These are phyloP conservation scores for Alternaria novae-zelandiae DNA, from an alignment of 2,329 filamentous ascomycete species.

Conservation along the genomic window DNA sequence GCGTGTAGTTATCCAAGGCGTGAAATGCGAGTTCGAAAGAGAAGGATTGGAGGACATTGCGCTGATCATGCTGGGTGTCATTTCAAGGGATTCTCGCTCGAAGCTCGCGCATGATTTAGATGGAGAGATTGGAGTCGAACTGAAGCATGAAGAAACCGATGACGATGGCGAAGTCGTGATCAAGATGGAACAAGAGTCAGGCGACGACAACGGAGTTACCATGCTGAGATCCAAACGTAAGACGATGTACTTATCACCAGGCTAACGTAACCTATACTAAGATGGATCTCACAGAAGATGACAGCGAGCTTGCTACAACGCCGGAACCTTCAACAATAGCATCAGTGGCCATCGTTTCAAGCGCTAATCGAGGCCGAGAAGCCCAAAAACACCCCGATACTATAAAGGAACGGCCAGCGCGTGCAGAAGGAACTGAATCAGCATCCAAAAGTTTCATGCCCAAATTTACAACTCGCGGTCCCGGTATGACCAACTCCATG, in stretches of 20 bases:
- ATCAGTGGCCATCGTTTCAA: not conserved
- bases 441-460: too few species aligned
- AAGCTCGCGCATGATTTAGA: not conserved
- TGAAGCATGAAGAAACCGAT: not conserved
- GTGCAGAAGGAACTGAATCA: too few species aligned
- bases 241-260: fast-evolving
- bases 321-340: not conserved
- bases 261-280: not conserved
- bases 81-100: not conserved
- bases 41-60: not conserved
- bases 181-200: not conserved
- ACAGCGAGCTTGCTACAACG: not conserved
- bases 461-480: too few species aligned
- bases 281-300: fast-evolving
- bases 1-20: not conserved
- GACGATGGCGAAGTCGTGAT: not conserved
- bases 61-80: not conserved
- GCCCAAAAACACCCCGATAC: too few species aligned
- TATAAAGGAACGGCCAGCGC: too few species aligned
- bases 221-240: fast-evolving
- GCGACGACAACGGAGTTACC: not conserved
- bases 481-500: too few species aligned
- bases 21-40: not conserved
- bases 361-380: not conserved
- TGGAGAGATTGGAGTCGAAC: not conserved